Evolutionary conservation across 2,329 filamentous ascomycete species (phyloP).

Genomic region (Cordyceps farinosa): DNA sequence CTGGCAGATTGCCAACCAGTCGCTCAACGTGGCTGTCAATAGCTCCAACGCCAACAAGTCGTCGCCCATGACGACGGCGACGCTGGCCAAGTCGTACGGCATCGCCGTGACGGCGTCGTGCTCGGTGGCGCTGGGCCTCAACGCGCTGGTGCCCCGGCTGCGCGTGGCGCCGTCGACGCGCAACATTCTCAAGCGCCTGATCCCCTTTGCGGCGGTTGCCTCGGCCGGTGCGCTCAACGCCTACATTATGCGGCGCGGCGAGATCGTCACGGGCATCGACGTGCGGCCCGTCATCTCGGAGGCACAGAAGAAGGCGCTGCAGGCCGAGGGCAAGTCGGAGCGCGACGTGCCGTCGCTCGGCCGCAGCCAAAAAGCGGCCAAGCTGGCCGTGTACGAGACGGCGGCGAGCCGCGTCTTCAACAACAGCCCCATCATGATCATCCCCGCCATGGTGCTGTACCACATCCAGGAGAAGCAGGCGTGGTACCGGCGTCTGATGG

Average conservation of each 20-base stretch:
- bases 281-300: conserved; percentile 78
- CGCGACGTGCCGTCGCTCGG: conserved; percentile 70
- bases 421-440: conserved; percentile 93
- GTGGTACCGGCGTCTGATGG: conserved; percentile 40
- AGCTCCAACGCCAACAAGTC: conserved; percentile 98
- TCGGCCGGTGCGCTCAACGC: conserved; percentile 90
- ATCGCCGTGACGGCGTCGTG: conserved; percentile 91
- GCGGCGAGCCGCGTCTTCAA: conserved; percentile 89
- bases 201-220: conserved; percentile 93
- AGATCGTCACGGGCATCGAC: conserved; percentile 90
- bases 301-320: conserved; percentile 58
- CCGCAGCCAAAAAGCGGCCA: conserved; percentile 83
- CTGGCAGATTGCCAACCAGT: conserved; percentile 97
- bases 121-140: conserved; percentile 87
- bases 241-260: conserved; percentile 94
- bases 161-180: conserved; percentile 74
- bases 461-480: conserved; percentile 61
- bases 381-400: conserved; percentile 87
- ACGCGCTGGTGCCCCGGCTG: conserved; percentile 81
- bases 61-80: conserved; percentile 74
- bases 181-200: conserved; percentile 76
- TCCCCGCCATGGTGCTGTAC: conserved; percentile 84
- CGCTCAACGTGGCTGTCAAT: conserved; percentile 97
- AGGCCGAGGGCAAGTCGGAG: conserved; percentile 57
- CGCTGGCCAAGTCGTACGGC: conserved; percentile 84